Base-by-base conservation (phyloP, 306 rosid species). In the Dryas octopetala region DNA sequence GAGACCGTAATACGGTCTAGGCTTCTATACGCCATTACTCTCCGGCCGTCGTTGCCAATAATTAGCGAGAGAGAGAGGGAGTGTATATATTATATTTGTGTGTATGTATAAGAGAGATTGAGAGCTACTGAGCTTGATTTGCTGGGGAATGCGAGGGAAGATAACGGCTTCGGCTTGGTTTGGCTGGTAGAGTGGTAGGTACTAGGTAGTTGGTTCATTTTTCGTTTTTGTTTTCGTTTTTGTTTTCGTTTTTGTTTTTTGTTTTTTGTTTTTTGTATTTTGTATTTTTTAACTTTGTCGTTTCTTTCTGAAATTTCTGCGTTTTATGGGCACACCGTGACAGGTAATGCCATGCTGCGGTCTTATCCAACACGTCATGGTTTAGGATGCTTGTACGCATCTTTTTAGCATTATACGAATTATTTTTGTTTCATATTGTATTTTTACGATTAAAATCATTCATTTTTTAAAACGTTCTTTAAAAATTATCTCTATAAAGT, bases 21-120 rank as follows among this genome's bases (percentile, higher is more conserved):
- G 53, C 89, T 66, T 78, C 81, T 90, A 79, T 60, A 61, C 62
- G 83, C 84, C 97, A 87, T 92, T 15, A 9, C 43, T 38, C 44
- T 32, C 66, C 66, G 46, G 66, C 45, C 45, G 1, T n/a, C 46
- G 66, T 13, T 12, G 49, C 9, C 9, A 46, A 8, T 46, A 46
- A 46, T 46, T 46, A 32, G 6, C 49, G 49, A 46, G 8, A 8
- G 49, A 46, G 66, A 58, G 38, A 32, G 38, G 38, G 3, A 32
- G 38, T 32, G 38, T 32, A 32, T 32, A 32, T 32, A 32, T 32
- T 32, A 32, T 32, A 23, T 58, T 9, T 7, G 14, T 51, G 17
- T 12, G 15, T 51, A 13, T 11, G 4, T 51, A 52, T 10, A 26
- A 19, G 54, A 45, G 41, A 3, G 9, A 8, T 11, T 1, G 32